Percentiles rank a stretch among this genome's conserved stretches.
These are phyloP conservation scores for Fusarium acutatum DNA, from an alignment of 2,329 filamentous ascomycete species.

Conservation along the genomic window DNA sequence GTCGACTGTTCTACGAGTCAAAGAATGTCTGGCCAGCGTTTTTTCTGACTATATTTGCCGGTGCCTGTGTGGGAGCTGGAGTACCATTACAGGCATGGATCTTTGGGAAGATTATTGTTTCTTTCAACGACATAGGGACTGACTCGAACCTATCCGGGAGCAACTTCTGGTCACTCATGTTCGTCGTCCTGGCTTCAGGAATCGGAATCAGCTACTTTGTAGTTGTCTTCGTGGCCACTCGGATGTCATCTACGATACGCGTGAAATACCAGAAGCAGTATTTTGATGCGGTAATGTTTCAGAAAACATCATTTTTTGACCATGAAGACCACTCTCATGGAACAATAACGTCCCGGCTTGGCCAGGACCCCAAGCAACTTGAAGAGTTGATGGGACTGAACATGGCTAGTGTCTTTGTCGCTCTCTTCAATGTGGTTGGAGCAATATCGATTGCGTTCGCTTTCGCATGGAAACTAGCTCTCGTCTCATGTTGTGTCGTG, in stretches of 20 bases:
- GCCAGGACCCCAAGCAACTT: slow-evolving; percentile 65
- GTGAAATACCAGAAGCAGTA: slow-evolving; percentile 68
- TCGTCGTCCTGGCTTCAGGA: slow-evolving; percentile 64
- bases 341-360: slow-evolving; percentile 65
- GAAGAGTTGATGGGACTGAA: slow-evolving; percentile 71
- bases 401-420: slow-evolving; percentile 69
- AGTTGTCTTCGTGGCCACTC: slow-evolving; percentile 50
- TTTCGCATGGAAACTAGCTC: slow-evolving; percentile 80
- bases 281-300: slow-evolving; percentile 66
- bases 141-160: slow-evolving; percentile 52
- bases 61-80: slow-evolving; percentile 54
- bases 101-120: slow-evolving; percentile 61
- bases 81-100: slow-evolving; percentile 63
- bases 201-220: slow-evolving; percentile 62
- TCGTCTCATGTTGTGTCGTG: slow-evolving; percentile 71
- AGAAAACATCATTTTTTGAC: slow-evolving; percentile 69
- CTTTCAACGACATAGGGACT: slow-evolving; percentile 53
- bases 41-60: slow-evolving; percentile 57
- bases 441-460: slow-evolving; percentile 72
- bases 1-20: slow-evolving; percentile 66
- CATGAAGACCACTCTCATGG: slow-evolving; percentile 67
- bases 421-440: slow-evolving; percentile 71
- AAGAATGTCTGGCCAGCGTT: slow-evolving; percentile 60
- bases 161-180: slow-evolving; percentile 74
- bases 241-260: slow-evolving; percentile 58